phyloP scores from a whole-genome alignment of 345 rosid species.

The Citrus reticulata region DNA sequence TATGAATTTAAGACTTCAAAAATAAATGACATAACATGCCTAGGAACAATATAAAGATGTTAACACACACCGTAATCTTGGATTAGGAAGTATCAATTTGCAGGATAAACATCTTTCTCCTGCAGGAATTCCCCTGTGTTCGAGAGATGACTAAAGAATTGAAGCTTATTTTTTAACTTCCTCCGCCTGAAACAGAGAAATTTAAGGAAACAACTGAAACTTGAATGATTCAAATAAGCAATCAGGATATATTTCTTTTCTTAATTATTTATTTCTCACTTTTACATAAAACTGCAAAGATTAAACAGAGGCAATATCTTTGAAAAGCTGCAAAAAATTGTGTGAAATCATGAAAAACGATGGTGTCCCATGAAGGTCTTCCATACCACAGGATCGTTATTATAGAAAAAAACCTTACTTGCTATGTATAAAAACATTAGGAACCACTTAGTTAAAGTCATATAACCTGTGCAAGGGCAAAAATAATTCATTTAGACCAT shows the following conservation, averaged over 20 bases:
- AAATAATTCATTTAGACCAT: neutral
- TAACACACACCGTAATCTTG: slow-evolving; percentile 62
- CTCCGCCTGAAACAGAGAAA: slow-evolving; percentile 39
- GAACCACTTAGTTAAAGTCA: neutral
- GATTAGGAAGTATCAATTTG: slow-evolving; percentile 87
- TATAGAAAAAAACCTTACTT: neutral
- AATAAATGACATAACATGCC: neutral
- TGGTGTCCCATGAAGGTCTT: neutral
- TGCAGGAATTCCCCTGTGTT: slow-evolving; percentile 73
- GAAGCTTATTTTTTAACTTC: slow-evolving; percentile 56
- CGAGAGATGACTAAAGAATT: slow-evolving; percentile 79
- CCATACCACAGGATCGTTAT: neutral
- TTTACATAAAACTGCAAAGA: neutral
- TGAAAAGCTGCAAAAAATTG: neutral
- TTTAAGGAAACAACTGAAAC: neutral
- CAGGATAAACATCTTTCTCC: slow-evolving; percentile 67
- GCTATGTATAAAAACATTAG: neutral
- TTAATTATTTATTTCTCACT: neutral
- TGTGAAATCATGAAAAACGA: neutral
- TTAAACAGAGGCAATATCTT: neutral
- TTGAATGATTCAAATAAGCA: neutral
- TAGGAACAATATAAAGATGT: neutral
- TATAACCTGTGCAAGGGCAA: neutral
- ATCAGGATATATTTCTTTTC: neutral
- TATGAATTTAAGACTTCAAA: neutral